These are phyloP conservation scores for Oldenlandia corymbosa DNA, from an alignment of 257 asterid genomes.

Conservation along the genomic window DNA sequence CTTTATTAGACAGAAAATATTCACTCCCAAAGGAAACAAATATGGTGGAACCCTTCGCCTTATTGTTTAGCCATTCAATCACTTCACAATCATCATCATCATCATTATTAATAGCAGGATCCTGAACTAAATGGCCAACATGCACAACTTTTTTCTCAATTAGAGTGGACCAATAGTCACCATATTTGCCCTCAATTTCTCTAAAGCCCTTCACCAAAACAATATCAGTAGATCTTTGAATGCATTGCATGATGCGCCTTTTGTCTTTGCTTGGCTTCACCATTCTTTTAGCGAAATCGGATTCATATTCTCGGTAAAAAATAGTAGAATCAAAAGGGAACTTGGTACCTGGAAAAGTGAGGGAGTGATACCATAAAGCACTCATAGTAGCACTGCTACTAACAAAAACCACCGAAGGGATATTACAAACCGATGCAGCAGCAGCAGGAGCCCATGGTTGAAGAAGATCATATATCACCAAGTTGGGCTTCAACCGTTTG, in stretches of 20 bases:
- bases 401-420: conserved; percentile 9
- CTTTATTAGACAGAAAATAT: conserved; percentile 11
- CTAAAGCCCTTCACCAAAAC: conserved; percentile 8
- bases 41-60: conserved; percentile 10
- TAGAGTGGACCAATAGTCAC: conserved; percentile 11
- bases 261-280: neutral
- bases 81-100: neutral
- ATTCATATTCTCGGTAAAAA: conserved; percentile 7
- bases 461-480: conserved; percentile 13
- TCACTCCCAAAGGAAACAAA: conserved; percentile 23
- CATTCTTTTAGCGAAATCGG: neutral
- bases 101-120: neutral
- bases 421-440: neutral
- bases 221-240: neutral
- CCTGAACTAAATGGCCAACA: conserved; percentile 19
- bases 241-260: neutral
- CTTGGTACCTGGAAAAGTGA: neutral
- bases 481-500: conserved; percentile 3
- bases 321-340: conserved; percentile 1
- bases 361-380: neutral
- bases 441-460: conserved; percentile 13
- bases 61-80: conserved; percentile 14
- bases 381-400: conserved; percentile 9
- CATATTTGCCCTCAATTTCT: conserved; percentile 8
- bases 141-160: conserved; percentile 15